Conservation (phyloP, 805 yeast genomes). For the Saccharomyces jurei region DNA sequence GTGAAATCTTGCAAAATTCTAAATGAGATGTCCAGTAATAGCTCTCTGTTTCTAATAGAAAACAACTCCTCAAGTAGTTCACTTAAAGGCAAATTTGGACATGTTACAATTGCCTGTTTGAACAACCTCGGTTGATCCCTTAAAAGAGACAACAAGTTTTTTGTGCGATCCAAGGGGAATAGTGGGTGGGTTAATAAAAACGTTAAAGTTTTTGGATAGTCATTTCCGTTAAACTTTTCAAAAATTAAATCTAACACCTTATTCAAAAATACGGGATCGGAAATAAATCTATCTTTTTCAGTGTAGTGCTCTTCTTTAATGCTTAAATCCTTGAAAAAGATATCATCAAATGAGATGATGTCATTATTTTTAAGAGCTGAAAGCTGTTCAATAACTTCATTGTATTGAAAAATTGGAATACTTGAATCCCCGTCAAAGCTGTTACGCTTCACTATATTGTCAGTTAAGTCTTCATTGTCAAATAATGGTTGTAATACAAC, state of each 20-base stretch:
- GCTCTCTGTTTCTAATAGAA: constrained; percentile 47
- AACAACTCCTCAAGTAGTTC: constrained; percentile 60
- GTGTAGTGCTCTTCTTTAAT: constrained; percentile 46
- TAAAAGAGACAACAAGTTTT: constrained; percentile 46
- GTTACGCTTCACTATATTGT: constrained; percentile 5
- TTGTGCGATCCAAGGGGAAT: constrained; percentile 56
- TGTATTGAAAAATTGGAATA: constrained; percentile 13
- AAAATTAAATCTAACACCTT: constrained; percentile 39
- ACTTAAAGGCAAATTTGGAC: constrained; percentile 55
- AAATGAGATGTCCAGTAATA: constrained; percentile 58
- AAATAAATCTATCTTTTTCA: constrained; percentile 54
- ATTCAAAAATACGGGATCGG: constrained; percentile 47
- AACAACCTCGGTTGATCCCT: constrained; percentile 53
- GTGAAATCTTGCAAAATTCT: constrained; percentile 63
- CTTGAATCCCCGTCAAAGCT: constrained; percentile 7
- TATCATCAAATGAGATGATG: constrained; percentile 26
- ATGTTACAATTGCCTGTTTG: constrained; percentile 76
- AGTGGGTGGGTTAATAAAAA: constrained; percentile 83
- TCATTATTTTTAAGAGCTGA: constrained; percentile 11
- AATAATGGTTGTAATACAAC: constrained; percentile 23
- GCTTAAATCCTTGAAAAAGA: constrained; percentile 26
- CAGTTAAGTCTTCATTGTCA: constrained; percentile 7
- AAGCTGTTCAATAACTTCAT: constrained; percentile 22
- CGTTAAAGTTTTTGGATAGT: constrained; percentile 52
- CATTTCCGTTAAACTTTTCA: constrained; percentile 16